Base-by-base conservation (phyloP, 495 filamentous ascomycete species). In the Jackrogersella multiformis region DNA sequence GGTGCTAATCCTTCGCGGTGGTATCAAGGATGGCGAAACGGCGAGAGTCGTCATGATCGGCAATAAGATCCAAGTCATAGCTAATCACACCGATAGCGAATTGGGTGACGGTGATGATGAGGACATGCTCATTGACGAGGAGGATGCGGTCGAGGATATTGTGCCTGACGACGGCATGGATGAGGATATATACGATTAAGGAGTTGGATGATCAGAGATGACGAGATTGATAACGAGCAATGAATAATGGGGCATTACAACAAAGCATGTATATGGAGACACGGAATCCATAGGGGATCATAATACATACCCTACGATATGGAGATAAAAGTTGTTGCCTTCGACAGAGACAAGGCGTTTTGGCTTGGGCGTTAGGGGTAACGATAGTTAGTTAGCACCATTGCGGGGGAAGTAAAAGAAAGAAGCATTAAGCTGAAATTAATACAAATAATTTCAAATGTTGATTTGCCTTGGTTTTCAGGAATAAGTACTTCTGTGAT, bases 1-100 rank as follows among this genome's bases (percentile, higher is more conserved):
- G 0, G 89, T 99, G 21, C 83, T 97, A 56, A 92, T 99, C 51
- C 85, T 99, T 12, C 84, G 93, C 30, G 93, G 93, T 51, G 86
- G 83, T 38, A 89, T 99, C 73, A 85, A 82, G 67, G 94, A 99
- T 72, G 93, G 93, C 20, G 95, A 99, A 78, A 73, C 76, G 2
- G 95, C 94, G 2, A 80, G 84, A 20, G 92, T 97, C 34, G 87
- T 91, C 32, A 80, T 97, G 73, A 86, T 87, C 52, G 73, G 75
- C 16, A 89, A 89, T 32, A 90, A 90, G 74, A 87, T 97, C 30
- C 79, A 84, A 4, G 91, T 99, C 2, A 61, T 95, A 5, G 82
- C 94, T 28, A 97, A 98, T 76, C 95, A 99, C 74, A 69, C 69
- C 1, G 87, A 86, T 4, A 85, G 83, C 48, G 86, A 87, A n/a